Percentiles rank a stretch among this genome's conserved stretches.
These are phyloP conservation scores for Ananas comosus DNA, from an alignment of 176 grass and related monocot species.

Conservation along the genomic window DNA sequence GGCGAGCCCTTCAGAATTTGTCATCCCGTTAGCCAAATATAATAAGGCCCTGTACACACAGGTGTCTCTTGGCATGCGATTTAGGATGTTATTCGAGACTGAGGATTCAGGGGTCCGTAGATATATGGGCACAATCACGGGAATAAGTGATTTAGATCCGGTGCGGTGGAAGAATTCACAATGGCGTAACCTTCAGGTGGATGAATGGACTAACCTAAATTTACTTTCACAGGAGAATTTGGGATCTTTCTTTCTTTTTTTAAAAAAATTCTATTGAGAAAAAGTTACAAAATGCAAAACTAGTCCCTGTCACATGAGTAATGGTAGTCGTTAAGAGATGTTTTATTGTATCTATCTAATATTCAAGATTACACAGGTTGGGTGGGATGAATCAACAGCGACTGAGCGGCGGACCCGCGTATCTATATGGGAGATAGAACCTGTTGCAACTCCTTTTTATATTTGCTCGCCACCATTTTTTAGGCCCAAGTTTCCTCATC, in stretches of 20 bases:
- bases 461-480: conserved; percentile 94
- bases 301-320: neutral
- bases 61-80: conserved; percentile 95
- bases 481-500: conserved; percentile 66
- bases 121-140: conserved; percentile 96
- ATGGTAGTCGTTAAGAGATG: neutral
- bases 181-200: conserved; percentile 96
- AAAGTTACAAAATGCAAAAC: neutral
- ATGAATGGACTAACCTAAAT: neutral
- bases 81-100: conserved; percentile 98
- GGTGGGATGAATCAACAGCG: conserved; percentile 95
- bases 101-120: conserved; percentile 92
- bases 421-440: conserved; percentile 98
- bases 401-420: conserved; percentile 80
- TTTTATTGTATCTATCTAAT: neutral
- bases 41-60: conserved; percentile 96
- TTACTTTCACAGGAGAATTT: neutral
- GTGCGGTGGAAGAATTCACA: conserved; percentile 92
- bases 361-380: conserved; percentile 49
- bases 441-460: conserved; percentile 96
- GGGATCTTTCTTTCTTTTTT: no score
- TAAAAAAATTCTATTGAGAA: no score
- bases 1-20: conserved; percentile 91
- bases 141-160: conserved; percentile 84
- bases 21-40: conserved; percentile 93